Percentiles rank a stretch among this genome's conserved stretches.
These are phyloP conservation scores for Colletotrichum chlorophyti DNA, from an alignment of 2,329 filamentous ascomycete genomes.

Conservation along the genomic window DNA sequence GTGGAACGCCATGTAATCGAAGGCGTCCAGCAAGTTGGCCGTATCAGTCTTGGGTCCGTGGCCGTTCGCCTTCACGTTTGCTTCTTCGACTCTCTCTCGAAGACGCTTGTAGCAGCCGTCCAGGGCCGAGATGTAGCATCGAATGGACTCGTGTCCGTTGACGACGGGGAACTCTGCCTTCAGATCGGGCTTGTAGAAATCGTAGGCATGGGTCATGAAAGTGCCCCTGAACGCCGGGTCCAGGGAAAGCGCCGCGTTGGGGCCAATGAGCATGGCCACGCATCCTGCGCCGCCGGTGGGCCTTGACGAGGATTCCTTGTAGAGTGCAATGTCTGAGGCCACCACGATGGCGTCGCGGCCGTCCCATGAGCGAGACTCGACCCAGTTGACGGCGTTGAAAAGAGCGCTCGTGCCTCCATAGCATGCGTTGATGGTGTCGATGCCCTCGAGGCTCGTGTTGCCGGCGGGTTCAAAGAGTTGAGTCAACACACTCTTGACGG, in stretches of 20 bases:
- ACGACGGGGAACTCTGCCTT: slow-evolving; percentile 88
- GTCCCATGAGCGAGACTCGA: slow-evolving; percentile 88
- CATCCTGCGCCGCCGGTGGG: slow-evolving; percentile 82
- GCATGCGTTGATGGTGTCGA: slow-evolving; percentile 85
- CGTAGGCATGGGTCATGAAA: slow-evolving; percentile 85
- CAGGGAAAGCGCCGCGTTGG: slow-evolving; percentile 76
- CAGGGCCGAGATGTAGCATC: slow-evolving; percentile 81
- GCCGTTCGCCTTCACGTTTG: slow-evolving; percentile 59
- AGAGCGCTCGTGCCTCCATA: slow-evolving; percentile 86
- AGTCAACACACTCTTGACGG: slow-evolving; percentile 87
- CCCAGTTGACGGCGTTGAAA: slow-evolving; percentile 84
- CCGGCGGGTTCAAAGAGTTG: slow-evolving; percentile 76
- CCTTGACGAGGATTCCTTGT: slow-evolving; percentile 82
- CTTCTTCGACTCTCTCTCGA: slow-evolving; percentile 61
- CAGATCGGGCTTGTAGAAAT: slow-evolving; percentile 90
- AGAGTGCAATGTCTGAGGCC: slow-evolving; percentile 83
- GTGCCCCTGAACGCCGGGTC: slow-evolving; percentile 80
- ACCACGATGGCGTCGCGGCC: slow-evolving; percentile 82
- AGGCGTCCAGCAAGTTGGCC: slow-evolving; percentile 69
- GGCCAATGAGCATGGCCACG: slow-evolving; percentile 80
- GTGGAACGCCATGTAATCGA: slow-evolving; percentile 72
- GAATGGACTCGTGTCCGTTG: slow-evolving; percentile 82
- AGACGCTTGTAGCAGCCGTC: slow-evolving; percentile 82
- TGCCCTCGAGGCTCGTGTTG: slow-evolving; percentile 83
- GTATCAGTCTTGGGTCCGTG: slow-evolving; percentile 34